A percentile compares a stretch with the other conserved stretches of the same genome.
phyloP scores from a whole-genome alignment of 2,329 filamentous ascomycete genomes.

The Colletotrichum sublineola region DNA sequence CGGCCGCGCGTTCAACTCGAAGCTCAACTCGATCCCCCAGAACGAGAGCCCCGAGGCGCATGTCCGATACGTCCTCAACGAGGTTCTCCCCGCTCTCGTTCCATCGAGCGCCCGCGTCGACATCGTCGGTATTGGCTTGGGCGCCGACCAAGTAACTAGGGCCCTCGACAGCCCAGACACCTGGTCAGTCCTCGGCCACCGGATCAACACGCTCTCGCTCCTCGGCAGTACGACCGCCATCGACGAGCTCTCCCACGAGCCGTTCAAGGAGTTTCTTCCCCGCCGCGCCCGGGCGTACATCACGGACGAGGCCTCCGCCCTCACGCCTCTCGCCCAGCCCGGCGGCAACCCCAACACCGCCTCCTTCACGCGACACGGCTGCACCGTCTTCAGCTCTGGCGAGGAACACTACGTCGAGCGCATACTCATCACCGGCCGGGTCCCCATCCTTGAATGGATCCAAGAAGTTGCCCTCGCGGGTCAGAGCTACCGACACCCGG shows the following conservation, averaged over 20 bases:
- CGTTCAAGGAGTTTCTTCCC: slow-evolving; percentile 63
- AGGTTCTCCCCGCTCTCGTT: slow-evolving; percentile 67
- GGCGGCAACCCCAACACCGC: slow-evolving; percentile 59
- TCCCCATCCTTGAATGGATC: slow-evolving; percentile 72
- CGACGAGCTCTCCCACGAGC: slow-evolving; percentile 56
- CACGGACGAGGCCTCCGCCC: slow-evolving; percentile 63
- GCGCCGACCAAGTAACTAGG: slow-evolving; percentile 67
- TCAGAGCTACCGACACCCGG: slow-evolving; percentile 56
- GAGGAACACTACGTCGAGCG: slow-evolving; percentile 70
- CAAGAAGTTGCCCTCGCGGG: slow-evolving; percentile 62
- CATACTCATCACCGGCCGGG: slow-evolving; percentile 69
- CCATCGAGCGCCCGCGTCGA: slow-evolving; percentile 69
- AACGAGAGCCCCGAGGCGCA: slow-evolving; percentile 73
- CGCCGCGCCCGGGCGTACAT: slow-evolving; percentile 74
- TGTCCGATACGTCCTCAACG: slow-evolving; percentile 74
- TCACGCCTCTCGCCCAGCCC: slow-evolving; percentile 61
- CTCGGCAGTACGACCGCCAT: slow-evolving; percentile 61
- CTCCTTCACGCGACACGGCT: slow-evolving; percentile 65
- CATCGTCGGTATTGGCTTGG: slow-evolving; percentile 78
- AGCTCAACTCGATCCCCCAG: slow-evolving; percentile 72
- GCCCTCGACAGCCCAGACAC: slow-evolving; percentile 70
- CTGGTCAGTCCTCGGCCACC: slow-evolving; percentile 60
- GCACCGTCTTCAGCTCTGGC: slow-evolving; percentile 78
- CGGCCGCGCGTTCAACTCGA: slow-evolving; percentile 63
- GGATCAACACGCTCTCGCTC: slow-evolving; percentile 63